Evolutionary conservation across 805 yeast genomes (phyloP).

Genomic region (Millerozyma miso): DNA sequence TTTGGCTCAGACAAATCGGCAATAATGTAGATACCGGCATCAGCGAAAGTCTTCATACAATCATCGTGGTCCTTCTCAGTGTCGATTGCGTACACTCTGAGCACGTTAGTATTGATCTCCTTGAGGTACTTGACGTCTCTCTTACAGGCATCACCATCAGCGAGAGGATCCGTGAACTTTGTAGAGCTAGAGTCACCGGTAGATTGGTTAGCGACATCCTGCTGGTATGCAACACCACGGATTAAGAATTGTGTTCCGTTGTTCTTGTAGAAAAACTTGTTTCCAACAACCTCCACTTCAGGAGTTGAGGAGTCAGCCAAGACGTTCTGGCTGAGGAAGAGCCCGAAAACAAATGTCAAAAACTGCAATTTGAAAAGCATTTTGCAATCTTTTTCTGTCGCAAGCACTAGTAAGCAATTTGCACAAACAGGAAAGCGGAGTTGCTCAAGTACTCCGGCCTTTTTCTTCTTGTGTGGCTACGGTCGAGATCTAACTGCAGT

Average conservation of each 20-base stretch:
- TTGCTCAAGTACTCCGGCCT: neutral
- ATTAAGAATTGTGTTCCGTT: slow-evolving; percentile 43
- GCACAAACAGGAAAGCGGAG: too few species aligned
- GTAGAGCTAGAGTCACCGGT: slow-evolving; percentile 6
- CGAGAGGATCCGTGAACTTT: slow-evolving; percentile 35
- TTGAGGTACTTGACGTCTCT: slow-evolving; percentile 39
- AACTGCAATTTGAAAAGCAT: slow-evolving; percentile 2
- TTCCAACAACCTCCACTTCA: slow-evolving; percentile 37
- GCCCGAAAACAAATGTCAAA: slow-evolving; percentile 4
- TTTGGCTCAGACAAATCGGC: slow-evolving; percentile 64
- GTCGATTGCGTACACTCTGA: slow-evolving; percentile 42
- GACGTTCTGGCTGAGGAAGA: slow-evolving; percentile 1
- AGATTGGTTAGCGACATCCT: slow-evolving; percentile 29
- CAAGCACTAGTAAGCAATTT: too few species aligned
- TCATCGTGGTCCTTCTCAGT: slow-evolving; percentile 33
- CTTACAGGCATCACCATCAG: slow-evolving; percentile 38
- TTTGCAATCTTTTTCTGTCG: neutral
- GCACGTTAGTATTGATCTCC: slow-evolving; percentile 36
- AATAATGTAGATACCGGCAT: slow-evolving; percentile 42
- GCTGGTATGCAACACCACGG: slow-evolving; percentile 44
- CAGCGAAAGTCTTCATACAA: slow-evolving; percentile 41
- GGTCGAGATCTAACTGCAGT: neutral
- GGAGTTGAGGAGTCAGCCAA: slow-evolving; percentile 16
- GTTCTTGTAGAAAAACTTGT: slow-evolving; percentile 38
- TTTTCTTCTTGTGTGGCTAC: neutral